phyloP scores from a whole-genome alignment of 345 rosid species.

The rapeseed (Brassica napus) region Da-Ae NC_063452.1:63865001-63865500 shows the following conservation, averaged over 20 bases:
- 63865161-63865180: conserved; percentile 82
- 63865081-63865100: conserved; percentile 95
- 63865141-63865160: conserved; percentile 64
- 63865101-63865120: conserved; percentile 96
- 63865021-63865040: conserved; percentile 92
- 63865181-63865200: neutral
- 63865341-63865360: neutral
- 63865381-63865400: neutral
- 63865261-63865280: conserved; percentile 82
- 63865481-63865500: conserved; percentile 92
- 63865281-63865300: conserved; percentile 80
- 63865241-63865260: conserved; percentile 98
- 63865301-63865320: conserved; percentile 88
- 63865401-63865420: conserved; percentile 1
- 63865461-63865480: conserved; percentile 93
- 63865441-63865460: conserved; percentile 97
- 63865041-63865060: conserved; percentile 99
- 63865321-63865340: conserved; percentile 57
- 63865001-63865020: conserved; percentile 94
- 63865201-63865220: conserved; percentile 15
- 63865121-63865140: conserved; percentile 76
- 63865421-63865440: conserved; percentile 84
- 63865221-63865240: conserved; percentile 34
- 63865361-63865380: conserved; percentile 5
- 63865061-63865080: conserved; percentile 95